Evolutionary conservation across 2,329 filamentous ascomycete species (phyloP), one percentile per base, ranked within the genome.

Genomic region (Xylaria sp.): DNA sequence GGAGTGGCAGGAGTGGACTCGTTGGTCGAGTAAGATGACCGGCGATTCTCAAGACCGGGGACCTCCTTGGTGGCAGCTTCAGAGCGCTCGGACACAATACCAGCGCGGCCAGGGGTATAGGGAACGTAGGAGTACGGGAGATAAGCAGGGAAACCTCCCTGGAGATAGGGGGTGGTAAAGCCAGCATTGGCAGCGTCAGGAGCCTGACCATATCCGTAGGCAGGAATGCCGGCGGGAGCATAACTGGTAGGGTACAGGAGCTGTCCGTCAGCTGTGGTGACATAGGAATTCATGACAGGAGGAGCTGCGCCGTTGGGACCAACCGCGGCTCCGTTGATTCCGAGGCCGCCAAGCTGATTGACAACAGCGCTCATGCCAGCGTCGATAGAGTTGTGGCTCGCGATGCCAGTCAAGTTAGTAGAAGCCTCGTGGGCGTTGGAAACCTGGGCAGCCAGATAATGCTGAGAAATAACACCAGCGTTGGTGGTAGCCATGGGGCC

Each of bases 1-100:
- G 90, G 90, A 34, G 88, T 92, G 4, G 89, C 86, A 3, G 89
- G 86, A 30, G 87, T 86, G 8, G 89, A 91, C 78, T 90, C 89
- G 4, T 85, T 91, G 32, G 89, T 91, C 1, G 89, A 91, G 78
- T 91, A 90, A 2, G 89, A 91, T 18, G 87, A 88, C 60, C 89
- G 87, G 28, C 89, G 88, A 67, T 90, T 90, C 72, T 91, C 88
- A 34, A 91, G 81, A 36, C 83, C 86, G 20, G 89, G 89, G 60
- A 90, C 85, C 41, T 90, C 86, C 32, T 83, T 82, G 58, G 83
- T 83, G 15, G 77, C 80, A 73, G 79, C 81, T 39, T 86, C 83
- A 57, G 82, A 78, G 36, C 84, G 85, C 67, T 85, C 82, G 46
- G 83, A 81, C 20, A 81, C 76, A 8, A 79, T 76, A 36, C 80